These are phyloP conservation scores for Eremothecium coryli DNA, from an alignment of 1,139 yeast species.

Conservation along the genomic window DNA sequence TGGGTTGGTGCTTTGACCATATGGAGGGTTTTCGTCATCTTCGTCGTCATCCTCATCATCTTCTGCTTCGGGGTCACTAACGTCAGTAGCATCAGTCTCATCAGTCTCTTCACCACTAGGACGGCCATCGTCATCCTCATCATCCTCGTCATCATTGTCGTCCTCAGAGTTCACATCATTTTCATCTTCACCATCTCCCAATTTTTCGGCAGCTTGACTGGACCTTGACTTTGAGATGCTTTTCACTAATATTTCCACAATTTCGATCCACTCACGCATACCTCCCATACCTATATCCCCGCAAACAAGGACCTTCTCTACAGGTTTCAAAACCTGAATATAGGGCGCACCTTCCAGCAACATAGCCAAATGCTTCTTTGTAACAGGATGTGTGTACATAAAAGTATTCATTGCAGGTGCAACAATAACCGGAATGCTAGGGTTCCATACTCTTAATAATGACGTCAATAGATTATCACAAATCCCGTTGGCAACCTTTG, in stretches of 20 bases:
- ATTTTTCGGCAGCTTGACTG: slow-evolving; percentile 24
- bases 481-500: slow-evolving; percentile 82
- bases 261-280: slow-evolving; percentile 91
- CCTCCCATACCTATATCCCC: slow-evolving; percentile 97
- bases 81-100: slow-evolving; percentile 25
- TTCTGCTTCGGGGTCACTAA: slow-evolving; percentile 20
- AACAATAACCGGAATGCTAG: slow-evolving; percentile 72
- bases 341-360: slow-evolving; percentile 84
- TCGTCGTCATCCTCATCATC: slow-evolving; percentile 23
- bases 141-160: slow-evolving; percentile 27
- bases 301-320: slow-evolving; percentile 68
- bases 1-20: slow-evolving; percentile 4
- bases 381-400: slow-evolving; percentile 79
- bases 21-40: slow-evolving; percentile 9
- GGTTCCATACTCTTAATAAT: slow-evolving; percentile 87
- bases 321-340: slow-evolving; percentile 82
- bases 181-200: slow-evolving; percentile 23
- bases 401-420: slow-evolving; percentile 95
- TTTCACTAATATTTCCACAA: slow-evolving; percentile 68
- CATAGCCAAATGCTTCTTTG: slow-evolving; percentile 67
- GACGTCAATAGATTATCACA: slow-evolving; percentile 84
- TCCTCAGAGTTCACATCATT: slow-evolving; percentile 28
- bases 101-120: slow-evolving; percentile 19
- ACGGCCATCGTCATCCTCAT: slow-evolving; percentile 25
- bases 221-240: slow-evolving; percentile 30